Percentiles rank a stretch among this genome's conserved stretches.
Conservation (phyloP, 768 basidiomycete genomes). For the Trametes sanguinea region DNA sequence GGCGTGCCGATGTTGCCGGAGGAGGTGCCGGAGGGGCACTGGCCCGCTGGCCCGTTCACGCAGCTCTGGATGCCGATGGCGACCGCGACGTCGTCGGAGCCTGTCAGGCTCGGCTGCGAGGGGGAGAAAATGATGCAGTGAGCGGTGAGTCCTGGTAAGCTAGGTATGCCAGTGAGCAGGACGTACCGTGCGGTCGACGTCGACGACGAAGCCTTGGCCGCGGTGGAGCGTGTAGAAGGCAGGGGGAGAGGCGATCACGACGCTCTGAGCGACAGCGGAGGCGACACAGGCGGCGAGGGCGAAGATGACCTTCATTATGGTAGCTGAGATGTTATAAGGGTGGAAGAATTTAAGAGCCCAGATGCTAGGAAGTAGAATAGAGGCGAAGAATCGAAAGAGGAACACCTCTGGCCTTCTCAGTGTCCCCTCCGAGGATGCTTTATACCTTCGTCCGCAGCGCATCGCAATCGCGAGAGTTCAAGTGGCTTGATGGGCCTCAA, state of each 20-base stretch:
- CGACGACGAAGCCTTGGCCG: conserved; percentile 34
- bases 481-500: not conserved
- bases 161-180: too few species aligned
- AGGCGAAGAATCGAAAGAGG: too few species aligned
- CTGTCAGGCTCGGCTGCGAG: conserved; percentile 32
- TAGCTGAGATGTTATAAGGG: not conserved
- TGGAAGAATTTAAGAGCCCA: not conserved
- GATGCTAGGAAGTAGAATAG: too few species aligned
- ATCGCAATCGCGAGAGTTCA: too few species aligned
- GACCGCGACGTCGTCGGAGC: conserved; percentile 36
- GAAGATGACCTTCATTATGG: conserved; percentile 1
- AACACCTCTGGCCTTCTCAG: too few species aligned
- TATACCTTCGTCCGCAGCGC: too few species aligned
- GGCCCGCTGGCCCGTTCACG: conserved; percentile 8
- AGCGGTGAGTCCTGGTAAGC: not conserved
- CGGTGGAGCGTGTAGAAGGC: conserved; percentile 23
- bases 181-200: conserved; percentile 37
- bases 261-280: conserved; percentile 31
- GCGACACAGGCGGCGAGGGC: conserved; percentile 24
- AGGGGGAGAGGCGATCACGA: conserved; percentile 34
- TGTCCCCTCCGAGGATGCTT: too few species aligned
- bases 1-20: conserved; percentile 29
- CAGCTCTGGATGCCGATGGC: conserved; percentile 36
- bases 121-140: not conserved
- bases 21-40: conserved; percentile 22